phyloP scores from a whole-genome alignment of 306 rosid genomes.

The Abrus precatorius region DNA sequence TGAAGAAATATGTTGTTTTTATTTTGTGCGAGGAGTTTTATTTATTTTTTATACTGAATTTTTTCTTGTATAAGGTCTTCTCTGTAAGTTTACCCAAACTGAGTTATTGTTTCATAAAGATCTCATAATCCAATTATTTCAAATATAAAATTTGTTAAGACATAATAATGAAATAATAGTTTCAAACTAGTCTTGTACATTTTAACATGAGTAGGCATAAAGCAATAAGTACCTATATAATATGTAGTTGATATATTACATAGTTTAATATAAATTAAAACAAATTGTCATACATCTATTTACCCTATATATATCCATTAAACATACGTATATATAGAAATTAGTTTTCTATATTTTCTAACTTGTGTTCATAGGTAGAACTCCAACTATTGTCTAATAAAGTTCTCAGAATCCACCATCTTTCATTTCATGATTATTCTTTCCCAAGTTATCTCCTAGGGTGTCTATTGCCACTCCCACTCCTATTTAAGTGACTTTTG shows the following conservation, averaged over 20 bases:
- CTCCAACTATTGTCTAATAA: background rate
- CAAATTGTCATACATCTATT: background rate
- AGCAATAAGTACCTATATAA: background rate
- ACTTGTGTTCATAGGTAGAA: background rate
- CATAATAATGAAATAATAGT: background rate
- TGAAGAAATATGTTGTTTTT: too few relatives aligned
- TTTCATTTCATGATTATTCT: background rate
- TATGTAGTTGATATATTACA: background rate
- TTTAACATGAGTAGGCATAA: background rate
- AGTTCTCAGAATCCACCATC: conserved; percentile 1
- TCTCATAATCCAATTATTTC: background rate
- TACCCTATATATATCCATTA: background rate
- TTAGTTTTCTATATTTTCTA: too few relatives aligned
- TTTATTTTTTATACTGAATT: too few relatives aligned
- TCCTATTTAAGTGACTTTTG: too few relatives aligned
- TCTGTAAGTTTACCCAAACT: too few relatives aligned
- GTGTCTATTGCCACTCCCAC: too few relatives aligned
- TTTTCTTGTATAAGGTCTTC: too few relatives aligned
- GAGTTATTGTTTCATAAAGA: too few relatives aligned
- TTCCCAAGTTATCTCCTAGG: background rate
- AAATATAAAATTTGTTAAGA: background rate
- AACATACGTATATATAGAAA: background rate
- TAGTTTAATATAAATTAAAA: background rate
- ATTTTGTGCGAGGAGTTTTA: too few relatives aligned
- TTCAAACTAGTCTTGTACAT: background rate